Percentiles rank a stretch among this genome's conserved stretches.
phyloP scores from a whole-genome alignment of 192 early-diverging fungal species.

The Mortierella hygrophila region DNA sequence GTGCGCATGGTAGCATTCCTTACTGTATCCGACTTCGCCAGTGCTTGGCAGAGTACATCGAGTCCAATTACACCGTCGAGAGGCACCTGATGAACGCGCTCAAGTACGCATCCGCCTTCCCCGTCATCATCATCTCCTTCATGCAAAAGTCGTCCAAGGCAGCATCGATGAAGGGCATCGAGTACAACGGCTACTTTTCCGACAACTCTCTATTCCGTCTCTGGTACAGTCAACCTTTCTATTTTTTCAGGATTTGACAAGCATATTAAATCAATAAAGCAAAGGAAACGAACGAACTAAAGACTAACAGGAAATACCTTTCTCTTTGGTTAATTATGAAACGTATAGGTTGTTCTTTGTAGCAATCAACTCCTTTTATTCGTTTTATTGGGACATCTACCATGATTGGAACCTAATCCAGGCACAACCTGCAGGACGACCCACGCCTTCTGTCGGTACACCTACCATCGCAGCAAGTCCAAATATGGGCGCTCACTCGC shows the following conservation, averaged over 20 bases:
- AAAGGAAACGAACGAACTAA: background rate
- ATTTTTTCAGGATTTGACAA: background rate
- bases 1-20: slow-evolving; percentile 68
- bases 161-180: slow-evolving; percentile 28
- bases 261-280: background rate
- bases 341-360: slow-evolving; percentile 69
- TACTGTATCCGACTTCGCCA: slow-evolving; percentile 84
- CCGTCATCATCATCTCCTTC: slow-evolving; percentile 74
- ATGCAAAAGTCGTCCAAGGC: slow-evolving; percentile 60
- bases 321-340: background rate
- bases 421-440: slow-evolving; percentile 48
- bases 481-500: slow-evolving; percentile 35
- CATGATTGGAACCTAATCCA: slow-evolving; percentile 88
- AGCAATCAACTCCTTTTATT: slow-evolving; percentile 91
- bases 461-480: background rate
- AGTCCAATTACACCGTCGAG: slow-evolving; percentile 59
- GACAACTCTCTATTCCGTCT: slow-evolving; percentile 50
- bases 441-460: slow-evolving; percentile 38
- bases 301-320: background rate
- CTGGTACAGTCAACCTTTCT: slow-evolving; percentile 45
- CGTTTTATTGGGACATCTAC: slow-evolving; percentile 95
- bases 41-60: slow-evolving; percentile 80
- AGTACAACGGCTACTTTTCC: slow-evolving; percentile 39
- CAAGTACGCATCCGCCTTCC: slow-evolving; percentile 91
- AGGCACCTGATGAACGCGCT: slow-evolving; percentile 93